phyloP scores from a whole-genome alignment of 2,329 filamentous ascomycete species.

The Colletotrichum limetticola region DNA sequence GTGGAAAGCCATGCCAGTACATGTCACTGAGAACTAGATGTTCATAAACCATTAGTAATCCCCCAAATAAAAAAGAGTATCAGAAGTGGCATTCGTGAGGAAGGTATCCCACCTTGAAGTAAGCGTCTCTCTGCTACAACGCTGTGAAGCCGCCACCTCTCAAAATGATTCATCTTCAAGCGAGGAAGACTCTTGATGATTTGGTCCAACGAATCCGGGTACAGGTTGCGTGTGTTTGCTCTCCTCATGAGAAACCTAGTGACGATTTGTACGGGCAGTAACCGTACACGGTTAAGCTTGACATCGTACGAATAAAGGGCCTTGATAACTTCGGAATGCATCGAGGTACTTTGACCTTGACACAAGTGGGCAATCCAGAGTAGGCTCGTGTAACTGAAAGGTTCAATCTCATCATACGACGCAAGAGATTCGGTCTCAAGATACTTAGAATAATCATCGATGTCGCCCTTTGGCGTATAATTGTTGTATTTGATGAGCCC shows the following conservation, averaged over 20 bases:
- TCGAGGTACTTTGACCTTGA: not conserved
- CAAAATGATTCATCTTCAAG: not conserved
- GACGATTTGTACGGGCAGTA: not conserved
- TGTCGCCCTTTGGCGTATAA: not conserved
- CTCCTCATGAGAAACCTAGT: not conserved
- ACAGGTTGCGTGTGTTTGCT: not conserved
- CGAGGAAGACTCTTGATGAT: not conserved
- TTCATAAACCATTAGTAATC: not conserved
- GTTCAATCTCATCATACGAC: not conserved
- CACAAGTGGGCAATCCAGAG: not conserved
- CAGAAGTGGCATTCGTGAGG: too few species aligned
- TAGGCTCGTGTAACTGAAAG: not conserved
- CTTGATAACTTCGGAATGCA: not conserved
- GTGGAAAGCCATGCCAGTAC: not conserved
- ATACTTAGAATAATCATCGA: not conserved
- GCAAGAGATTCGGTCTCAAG: not conserved
- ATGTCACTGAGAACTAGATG: not conserved
- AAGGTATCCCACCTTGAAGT: not conserved
- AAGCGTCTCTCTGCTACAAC: not conserved
- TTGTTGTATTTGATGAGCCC: not conserved
- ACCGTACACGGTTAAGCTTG: not conserved
- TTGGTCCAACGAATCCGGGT: not conserved
- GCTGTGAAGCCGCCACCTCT: slow-evolving; percentile 6
- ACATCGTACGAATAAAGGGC: not conserved
- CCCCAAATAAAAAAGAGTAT: not conserved